These are phyloP conservation scores for Phoma sp. DNA, from an alignment of 2,329 filamentous ascomycete species.

Conservation along the genomic window DNA sequence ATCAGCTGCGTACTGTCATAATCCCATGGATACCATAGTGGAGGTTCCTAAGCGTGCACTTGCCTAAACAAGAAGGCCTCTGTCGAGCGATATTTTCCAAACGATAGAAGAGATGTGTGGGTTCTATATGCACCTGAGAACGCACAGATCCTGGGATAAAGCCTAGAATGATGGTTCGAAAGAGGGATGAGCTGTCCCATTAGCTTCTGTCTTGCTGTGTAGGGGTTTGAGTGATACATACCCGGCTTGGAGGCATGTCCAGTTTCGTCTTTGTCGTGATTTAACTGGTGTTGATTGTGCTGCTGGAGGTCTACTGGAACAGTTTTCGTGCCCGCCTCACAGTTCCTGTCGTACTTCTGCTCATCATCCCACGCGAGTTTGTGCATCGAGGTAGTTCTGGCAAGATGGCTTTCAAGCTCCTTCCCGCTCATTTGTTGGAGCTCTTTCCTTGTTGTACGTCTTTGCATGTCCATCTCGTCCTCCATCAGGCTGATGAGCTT, in stretches of 20 bases:
- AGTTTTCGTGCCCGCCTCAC: background rate
- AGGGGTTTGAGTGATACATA: no score
- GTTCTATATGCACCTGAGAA: no score
- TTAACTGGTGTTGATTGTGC: background rate
- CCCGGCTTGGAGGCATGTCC: no score
- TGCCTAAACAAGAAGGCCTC: background rate
- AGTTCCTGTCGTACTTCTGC: background rate
- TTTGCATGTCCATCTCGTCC: slow-evolving; percentile 17
- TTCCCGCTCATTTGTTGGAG: slow-evolving; percentile 11
- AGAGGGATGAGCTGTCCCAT: background rate
- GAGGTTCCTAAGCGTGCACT: background rate
- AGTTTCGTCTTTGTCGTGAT: no score
- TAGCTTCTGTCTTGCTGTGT: no score
- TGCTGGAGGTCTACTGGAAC: background rate
- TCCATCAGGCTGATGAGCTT: slow-evolving; percentile 18
- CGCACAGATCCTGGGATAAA: no score
- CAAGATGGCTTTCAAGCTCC: slow-evolving; percentile 8
- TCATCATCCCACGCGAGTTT: slow-evolving; percentile 10
- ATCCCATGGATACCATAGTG: background rate
- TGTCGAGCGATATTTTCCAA: background rate
- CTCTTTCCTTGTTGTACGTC: slow-evolving; percentile 10
- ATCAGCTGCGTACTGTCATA: background rate
- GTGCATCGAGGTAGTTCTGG: slow-evolving; percentile 9
- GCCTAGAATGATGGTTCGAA: background rate
- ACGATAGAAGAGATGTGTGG: no score